A percentile compares a stretch with the other conserved stretches of the same genome.
Conservation (phyloP, 2,329 filamentous ascomycete species). For the Cytospora piceae region DNA sequence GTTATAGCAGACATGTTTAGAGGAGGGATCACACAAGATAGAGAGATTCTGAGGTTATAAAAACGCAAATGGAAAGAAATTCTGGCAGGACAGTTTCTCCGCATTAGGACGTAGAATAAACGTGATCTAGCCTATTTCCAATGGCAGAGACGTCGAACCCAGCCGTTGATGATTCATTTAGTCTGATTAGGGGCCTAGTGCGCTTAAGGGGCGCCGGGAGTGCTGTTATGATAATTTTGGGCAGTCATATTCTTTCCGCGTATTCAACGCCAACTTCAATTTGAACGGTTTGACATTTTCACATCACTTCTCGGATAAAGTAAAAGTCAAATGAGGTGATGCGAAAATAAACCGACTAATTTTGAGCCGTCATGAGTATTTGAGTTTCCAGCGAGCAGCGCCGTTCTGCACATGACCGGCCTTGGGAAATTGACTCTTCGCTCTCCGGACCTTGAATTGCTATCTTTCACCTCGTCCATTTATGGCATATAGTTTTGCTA, state of each 20-base stretch:
- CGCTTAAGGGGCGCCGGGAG: not conserved
- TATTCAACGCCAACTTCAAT: not conserved
- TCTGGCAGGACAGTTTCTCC: not conserved
- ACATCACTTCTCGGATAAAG: not conserved
- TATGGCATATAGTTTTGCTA: not conserved
- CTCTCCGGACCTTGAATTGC: not conserved
- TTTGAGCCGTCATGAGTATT: not conserved
- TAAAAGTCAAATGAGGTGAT: not conserved
- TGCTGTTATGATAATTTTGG: not conserved
- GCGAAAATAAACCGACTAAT: not conserved
- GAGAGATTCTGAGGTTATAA: constrained; percentile 56
- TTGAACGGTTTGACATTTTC: not conserved
- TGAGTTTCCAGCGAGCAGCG: not conserved
- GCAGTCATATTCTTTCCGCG: not conserved
- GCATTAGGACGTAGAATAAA: not conserved
- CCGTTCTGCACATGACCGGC: not conserved
- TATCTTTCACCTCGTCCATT: not conserved
- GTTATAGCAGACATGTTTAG: constrained; percentile 74
- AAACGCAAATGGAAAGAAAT: constrained; percentile 1
- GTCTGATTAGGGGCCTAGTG: not conserved
- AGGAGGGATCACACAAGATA: constrained; percentile 64
- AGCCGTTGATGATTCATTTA: too few relatives aligned
- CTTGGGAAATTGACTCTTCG: not conserved
- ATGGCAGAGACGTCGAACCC: too few relatives aligned
- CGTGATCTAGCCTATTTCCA: not conserved